Evolutionary conservation across 2,329 filamentous ascomycete species (phyloP).

Genomic region (Trematosphaeria pertusa): DNA sequence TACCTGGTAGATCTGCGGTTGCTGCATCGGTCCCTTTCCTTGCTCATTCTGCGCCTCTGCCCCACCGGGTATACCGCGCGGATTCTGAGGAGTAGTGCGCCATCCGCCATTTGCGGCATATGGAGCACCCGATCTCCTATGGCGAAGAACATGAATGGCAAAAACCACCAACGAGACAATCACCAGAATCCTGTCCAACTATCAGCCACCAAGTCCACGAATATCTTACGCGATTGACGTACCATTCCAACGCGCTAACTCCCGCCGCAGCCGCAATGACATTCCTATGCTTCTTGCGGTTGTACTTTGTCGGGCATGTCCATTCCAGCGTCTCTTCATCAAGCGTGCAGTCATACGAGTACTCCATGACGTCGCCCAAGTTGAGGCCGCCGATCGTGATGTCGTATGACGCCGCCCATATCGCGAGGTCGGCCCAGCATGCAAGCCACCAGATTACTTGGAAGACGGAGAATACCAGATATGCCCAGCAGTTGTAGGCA

Average conservation of each 20-base stretch:
- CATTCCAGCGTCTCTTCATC: not conserved
- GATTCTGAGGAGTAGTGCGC: slow-evolving; percentile 10
- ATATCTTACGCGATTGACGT: not conserved
- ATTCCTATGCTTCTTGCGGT: slow-evolving; percentile 9
- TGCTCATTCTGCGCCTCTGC: not conserved
- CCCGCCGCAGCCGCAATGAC: slow-evolving; percentile 12
- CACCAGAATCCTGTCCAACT: slow-evolving; percentile 4
- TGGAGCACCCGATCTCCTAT: slow-evolving; percentile 12
- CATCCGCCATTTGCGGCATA: slow-evolving; percentile 4
- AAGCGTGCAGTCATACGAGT: not conserved
- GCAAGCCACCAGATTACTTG: slow-evolving; percentile 15
- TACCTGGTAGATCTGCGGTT: not conserved
- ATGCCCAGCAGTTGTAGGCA: slow-evolving; percentile 10
- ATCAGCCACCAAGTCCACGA: not conserved
- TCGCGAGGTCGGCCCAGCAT: slow-evolving; percentile 13
- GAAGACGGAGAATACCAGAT: slow-evolving; percentile 8
- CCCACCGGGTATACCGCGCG: slow-evolving; percentile 1
- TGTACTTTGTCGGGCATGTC: not conserved
- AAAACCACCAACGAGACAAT: slow-evolving; percentile 8
- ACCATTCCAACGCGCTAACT: slow-evolving; percentile 12
- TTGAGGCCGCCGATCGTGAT: not conserved
- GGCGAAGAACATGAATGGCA: slow-evolving; percentile 1
- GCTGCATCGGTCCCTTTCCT: not conserved
- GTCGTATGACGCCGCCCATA: slow-evolving; percentile 10
- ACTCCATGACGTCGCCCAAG: not conserved